Percentiles rank a stretch among this genome's conserved stretches.
Evolutionary conservation across 2,329 filamentous ascomycete genomes (phyloP).

Genomic region (Gnomoniopsis sp.): DNA sequence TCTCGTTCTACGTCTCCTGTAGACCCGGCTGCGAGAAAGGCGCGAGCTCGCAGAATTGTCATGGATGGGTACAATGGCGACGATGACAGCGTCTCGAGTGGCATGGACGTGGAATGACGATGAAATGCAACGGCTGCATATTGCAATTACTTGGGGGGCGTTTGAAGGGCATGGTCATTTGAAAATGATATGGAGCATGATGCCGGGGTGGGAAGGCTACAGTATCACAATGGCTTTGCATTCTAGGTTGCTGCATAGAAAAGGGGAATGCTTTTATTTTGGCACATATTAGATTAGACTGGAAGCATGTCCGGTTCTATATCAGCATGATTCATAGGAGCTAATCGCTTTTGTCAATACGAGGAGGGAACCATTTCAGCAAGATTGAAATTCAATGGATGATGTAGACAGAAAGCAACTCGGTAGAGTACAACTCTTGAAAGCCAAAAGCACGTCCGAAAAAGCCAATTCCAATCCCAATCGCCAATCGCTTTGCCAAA

Average conservation of each 20-base stretch:
- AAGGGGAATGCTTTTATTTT: not conserved
- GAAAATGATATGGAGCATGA: not conserved
- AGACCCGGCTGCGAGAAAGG: not conserved
- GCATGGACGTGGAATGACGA: not conserved
- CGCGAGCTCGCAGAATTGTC: not conserved
- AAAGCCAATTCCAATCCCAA: not conserved
- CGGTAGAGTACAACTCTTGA: too few species aligned
- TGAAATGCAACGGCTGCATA: not conserved
- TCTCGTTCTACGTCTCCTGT: not conserved
- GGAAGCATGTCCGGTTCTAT: not conserved
- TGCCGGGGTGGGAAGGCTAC: not conserved
- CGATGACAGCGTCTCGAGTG: not conserved
- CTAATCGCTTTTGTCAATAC: too few species aligned
- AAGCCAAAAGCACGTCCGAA: not conserved
- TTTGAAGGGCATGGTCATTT: not conserved
- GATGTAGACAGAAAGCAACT: too few species aligned
- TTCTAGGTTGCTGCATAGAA: not conserved
- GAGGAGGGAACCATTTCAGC: too few species aligned
- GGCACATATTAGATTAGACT: not conserved
- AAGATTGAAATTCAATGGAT: too few species aligned
- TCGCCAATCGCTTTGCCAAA: not conserved
- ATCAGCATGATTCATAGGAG: not conserved
- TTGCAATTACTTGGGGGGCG: not conserved
- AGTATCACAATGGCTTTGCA: not conserved
- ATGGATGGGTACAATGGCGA: slow-evolving; percentile 1